These are phyloP conservation scores for Annulohypoxylon bovei DNA, from an alignment of 495 filamentous ascomycete species.

Conservation along the genomic window DNA sequence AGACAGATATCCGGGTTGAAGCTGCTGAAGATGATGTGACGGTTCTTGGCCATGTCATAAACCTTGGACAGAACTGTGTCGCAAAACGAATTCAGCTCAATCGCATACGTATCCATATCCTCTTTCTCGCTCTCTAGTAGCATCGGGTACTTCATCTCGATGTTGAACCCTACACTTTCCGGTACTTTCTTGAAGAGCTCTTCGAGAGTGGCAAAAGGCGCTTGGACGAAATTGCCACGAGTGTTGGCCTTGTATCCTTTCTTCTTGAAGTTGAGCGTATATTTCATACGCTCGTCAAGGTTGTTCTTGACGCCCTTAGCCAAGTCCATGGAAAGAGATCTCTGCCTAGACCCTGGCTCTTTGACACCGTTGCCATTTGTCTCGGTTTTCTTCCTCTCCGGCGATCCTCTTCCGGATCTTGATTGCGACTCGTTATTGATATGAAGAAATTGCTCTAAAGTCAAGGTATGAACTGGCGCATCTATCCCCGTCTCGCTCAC, in stretches of 20 bases:
- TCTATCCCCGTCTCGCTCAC: slow-evolving; percentile 99
- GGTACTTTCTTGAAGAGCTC: slow-evolving; percentile 90
- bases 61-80: slow-evolving; percentile 91
- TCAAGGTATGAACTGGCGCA: slow-evolving; percentile 94
- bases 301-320: slow-evolving; percentile 55
- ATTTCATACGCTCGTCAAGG: slow-evolving; percentile 92
- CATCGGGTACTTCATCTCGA: slow-evolving; percentile 99
- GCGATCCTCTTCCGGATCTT: slow-evolving; percentile 27
- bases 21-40: slow-evolving; percentile 92
- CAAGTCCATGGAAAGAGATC: slow-evolving; percentile 60
- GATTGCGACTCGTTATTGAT: slow-evolving; percentile 67
- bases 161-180: slow-evolving; percentile 88
- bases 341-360: slow-evolving; percentile 50
- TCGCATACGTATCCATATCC: slow-evolving; percentile 96
- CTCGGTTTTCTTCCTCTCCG: slow-evolving; percentile 44
- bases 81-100: slow-evolving; percentile 97
- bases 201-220: slow-evolving; percentile 92
- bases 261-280: slow-evolving; percentile 89
- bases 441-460: slow-evolving; percentile 92
- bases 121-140: slow-evolving; percentile 91
- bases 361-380: slow-evolving; percentile 47
- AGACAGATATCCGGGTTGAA: slow-evolving; percentile 98
- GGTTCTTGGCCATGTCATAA: slow-evolving; percentile 71
- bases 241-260: slow-evolving; percentile 95
- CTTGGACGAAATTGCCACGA: slow-evolving; percentile 91